phyloP scores from a whole-genome alignment of 108 stramenopile species.

The Nannochloropsis salina region DNA sequence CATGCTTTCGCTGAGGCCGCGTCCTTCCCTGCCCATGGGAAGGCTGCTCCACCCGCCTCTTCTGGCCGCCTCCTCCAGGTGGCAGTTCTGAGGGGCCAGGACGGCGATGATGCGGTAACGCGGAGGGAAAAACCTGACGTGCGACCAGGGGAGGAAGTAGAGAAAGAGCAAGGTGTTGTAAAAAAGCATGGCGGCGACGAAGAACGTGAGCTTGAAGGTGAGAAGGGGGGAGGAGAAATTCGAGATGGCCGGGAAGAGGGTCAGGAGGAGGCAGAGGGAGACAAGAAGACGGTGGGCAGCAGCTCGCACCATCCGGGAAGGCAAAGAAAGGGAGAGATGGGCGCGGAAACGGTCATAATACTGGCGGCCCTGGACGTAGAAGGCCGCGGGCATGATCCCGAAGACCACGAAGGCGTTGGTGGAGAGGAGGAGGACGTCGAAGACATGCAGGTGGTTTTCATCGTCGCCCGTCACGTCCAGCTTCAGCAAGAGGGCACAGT shows the following conservation, averaged over 20 bases:
- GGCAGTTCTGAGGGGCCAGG: not conserved
- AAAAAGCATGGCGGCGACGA: not conserved
- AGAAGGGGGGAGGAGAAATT: not conserved
- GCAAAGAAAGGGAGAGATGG: not conserved
- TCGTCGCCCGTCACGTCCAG: not conserved
- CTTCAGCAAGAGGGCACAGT: conserved; percentile 1
- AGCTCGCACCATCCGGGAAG: not conserved
- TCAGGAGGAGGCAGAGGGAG: not conserved
- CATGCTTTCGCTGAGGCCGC: not conserved
- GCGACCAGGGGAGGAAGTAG: not conserved
- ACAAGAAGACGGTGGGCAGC: not conserved
- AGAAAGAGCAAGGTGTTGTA: not conserved
- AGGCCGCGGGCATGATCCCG: not conserved
- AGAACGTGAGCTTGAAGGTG: not conserved
- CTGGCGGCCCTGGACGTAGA: not conserved
- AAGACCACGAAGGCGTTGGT: not conserved
- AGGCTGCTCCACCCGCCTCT: too few species aligned
- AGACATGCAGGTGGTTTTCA: not conserved
- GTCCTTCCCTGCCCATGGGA: not conserved
- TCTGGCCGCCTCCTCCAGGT: not conserved
- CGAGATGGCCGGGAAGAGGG: not conserved
- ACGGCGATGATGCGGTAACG: not conserved
- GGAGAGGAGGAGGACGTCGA: not conserved
- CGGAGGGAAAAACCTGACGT: not conserved
- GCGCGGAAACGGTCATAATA: not conserved